phyloP scores from a whole-genome alignment of 2,329 filamentous ascomycete species.

The Trichothecium roseum region DNA sequence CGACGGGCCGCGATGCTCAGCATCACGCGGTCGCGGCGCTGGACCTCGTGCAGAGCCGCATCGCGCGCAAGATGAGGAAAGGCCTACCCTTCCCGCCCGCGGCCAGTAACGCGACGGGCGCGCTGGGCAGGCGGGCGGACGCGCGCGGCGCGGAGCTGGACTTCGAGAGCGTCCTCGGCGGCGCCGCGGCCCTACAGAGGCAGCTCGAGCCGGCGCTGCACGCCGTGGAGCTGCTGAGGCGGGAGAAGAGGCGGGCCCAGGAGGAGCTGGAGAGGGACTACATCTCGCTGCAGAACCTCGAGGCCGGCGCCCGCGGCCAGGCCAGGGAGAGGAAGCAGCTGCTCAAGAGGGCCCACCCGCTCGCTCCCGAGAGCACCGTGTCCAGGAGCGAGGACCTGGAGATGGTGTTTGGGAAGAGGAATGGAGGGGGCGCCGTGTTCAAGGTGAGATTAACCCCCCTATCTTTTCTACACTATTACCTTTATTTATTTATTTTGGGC shows the following conservation, averaged over 20 bases:
- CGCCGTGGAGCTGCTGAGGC: slow-evolving; percentile 47
- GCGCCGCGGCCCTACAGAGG: slow-evolving; percentile 43
- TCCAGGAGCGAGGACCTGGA: slow-evolving; percentile 3
- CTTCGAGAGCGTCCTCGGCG: slow-evolving; percentile 53
- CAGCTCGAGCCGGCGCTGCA: slow-evolving; percentile 54
- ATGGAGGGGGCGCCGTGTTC: slow-evolving; percentile 6
- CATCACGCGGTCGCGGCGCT: slow-evolving; percentile 46
- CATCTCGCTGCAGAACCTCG: slow-evolving; percentile 35
- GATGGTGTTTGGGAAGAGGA: slow-evolving; percentile 2
- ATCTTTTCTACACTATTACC: too few species aligned
- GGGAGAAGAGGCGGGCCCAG: slow-evolving; percentile 48
- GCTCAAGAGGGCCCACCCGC: slow-evolving; percentile 36
- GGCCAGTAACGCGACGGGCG: slow-evolving; percentile 13
- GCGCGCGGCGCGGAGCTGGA: slow-evolving; percentile 45
- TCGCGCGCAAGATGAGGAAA: slow-evolving; percentile 46
- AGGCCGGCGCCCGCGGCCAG: slow-evolving; percentile 46
- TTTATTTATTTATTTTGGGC: neutral
- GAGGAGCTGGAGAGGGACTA: slow-evolving; percentile 45
- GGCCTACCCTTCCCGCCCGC: slow-evolving; percentile 58
- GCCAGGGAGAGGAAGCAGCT: slow-evolving; percentile 38
- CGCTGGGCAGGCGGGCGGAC: slow-evolving; percentile 8
- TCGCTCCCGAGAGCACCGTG: slow-evolving; percentile 29
- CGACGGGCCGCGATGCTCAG: slow-evolving; percentile 32
- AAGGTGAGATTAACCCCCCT: slow-evolving; percentile 14
- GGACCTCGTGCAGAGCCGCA: slow-evolving; percentile 39